A percentile compares a stretch with the other conserved stretches of the same genome.
These are phyloP conservation scores for Wickerhamiella lipophila DNA, from an alignment of 805 yeast genomes.

Conservation along the genomic window DNA sequence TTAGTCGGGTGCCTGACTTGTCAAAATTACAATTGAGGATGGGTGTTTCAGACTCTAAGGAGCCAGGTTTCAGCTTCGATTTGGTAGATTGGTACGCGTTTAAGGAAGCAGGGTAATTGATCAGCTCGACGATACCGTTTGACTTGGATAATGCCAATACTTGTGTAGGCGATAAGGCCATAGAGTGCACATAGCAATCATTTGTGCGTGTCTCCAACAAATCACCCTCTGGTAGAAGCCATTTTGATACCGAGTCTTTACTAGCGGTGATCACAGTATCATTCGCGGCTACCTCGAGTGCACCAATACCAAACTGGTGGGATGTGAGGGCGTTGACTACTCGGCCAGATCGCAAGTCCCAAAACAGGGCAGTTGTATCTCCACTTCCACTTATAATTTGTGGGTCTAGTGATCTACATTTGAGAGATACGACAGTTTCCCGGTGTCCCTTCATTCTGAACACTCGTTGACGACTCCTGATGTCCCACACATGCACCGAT, in stretches of 20 bases:
- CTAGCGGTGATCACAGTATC: conserved; percentile 76
- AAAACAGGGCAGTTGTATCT: conserved; percentile 75
- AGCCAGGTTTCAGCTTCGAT: conserved; percentile 56
- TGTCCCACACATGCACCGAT: conserved; percentile 85
- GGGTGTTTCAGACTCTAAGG: conserved; percentile 52
- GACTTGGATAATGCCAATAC: conserved; percentile 66
- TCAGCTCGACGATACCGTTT: conserved; percentile 65
- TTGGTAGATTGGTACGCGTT: conserved; percentile 41
- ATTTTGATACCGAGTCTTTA: conserved; percentile 68
- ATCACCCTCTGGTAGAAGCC: conserved; percentile 69
- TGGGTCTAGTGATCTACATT: conserved; percentile 62
- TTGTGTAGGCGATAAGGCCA: conserved; percentile 46
- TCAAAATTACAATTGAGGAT: conserved; percentile 42
- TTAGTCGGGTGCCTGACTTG: conserved; percentile 56
- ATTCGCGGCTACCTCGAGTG: conserved; percentile 51
- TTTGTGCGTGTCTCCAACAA: conserved; percentile 43
- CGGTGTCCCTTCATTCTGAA: conserved; percentile 75
- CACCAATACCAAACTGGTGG: conserved; percentile 71
- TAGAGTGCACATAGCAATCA: conserved; percentile 50
- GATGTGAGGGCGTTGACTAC: conserved; percentile 64
- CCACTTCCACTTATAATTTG: conserved; percentile 72
- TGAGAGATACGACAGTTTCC: conserved; percentile 57
- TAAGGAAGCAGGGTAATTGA: conserved; percentile 70
- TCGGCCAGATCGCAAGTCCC: conserved; percentile 79
- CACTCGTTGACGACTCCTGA: conserved; percentile 61